These are phyloP conservation scores for Candida sp. DNA, from an alignment of 1,139 yeast species.

Conservation along the genomic window DNA sequence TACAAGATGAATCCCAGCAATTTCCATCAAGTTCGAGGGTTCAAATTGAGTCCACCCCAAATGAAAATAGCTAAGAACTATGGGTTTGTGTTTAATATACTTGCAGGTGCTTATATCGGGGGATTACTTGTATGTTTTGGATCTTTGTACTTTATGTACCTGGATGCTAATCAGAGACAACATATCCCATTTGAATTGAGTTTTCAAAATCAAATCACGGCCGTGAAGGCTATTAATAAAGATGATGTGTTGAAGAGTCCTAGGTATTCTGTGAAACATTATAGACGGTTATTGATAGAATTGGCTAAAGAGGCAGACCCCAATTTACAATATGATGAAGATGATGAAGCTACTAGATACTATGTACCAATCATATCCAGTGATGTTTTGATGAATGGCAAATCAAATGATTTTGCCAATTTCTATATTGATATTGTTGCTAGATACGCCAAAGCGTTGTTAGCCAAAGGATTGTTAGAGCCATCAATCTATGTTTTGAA, in stretches of 20 bases:
- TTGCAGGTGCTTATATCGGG: slow-evolving; percentile 45
- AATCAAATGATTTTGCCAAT: slow-evolving; percentile 34
- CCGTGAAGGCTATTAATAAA: slow-evolving; percentile 44
- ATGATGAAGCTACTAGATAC: slow-evolving; percentile 18
- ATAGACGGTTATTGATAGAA: slow-evolving; percentile 35
- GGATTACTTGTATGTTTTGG: slow-evolving; percentile 38
- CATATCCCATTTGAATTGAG: slow-evolving; percentile 39
- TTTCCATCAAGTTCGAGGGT: slow-evolving; percentile 5
- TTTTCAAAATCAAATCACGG: slow-evolving; percentile 29
- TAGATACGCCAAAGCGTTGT: slow-evolving; percentile 39
- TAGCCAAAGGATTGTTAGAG: slow-evolving; percentile 40
- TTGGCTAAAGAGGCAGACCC: slow-evolving; percentile 30
- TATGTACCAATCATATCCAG: slow-evolving; percentile 33
- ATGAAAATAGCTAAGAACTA: slow-evolving; percentile 24
- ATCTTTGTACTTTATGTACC: slow-evolving; percentile 37
- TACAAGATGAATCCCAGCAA: not conserved
- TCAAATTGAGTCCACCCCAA: slow-evolving; percentile 15
- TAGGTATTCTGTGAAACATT: slow-evolving; percentile 43
- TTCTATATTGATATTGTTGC: slow-evolving; percentile 45
- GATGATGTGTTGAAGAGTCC: slow-evolving; percentile 45
- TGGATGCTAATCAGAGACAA: slow-evolving; percentile 40
- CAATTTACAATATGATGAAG: slow-evolving; percentile 22
- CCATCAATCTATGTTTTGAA: slow-evolving; percentile 26
- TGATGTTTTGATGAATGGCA: slow-evolving; percentile 25
- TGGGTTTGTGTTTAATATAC: slow-evolving; percentile 31